Evolutionary conservation across 176 grass and related monocot genomes (phyloP).

Genomic region (Chloris gayana): DNA sequence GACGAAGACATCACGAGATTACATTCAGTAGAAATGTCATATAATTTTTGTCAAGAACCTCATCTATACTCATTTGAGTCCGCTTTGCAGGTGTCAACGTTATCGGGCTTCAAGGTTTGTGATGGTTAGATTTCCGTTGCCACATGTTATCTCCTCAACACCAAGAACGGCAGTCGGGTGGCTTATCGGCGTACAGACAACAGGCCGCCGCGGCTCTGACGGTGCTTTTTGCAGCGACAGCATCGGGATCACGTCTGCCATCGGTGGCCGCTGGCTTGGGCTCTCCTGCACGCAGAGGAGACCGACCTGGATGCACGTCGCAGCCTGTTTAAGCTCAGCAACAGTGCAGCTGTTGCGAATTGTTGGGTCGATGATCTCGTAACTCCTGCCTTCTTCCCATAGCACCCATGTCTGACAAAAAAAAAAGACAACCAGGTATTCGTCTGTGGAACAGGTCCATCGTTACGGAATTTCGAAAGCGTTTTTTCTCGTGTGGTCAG

Average conservation of each 20-base stretch:
- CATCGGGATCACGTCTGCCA: constrained; percentile 38
- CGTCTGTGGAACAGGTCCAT: neutral
- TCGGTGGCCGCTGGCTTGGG: constrained; percentile 28
- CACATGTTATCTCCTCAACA: neutral
- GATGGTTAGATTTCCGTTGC: constrained; percentile 18
- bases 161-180: neutral
- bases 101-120: constrained; percentile 31
- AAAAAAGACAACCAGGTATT: neutral
- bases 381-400: constrained; percentile 31
- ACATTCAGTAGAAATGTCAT: too few relatives aligned
- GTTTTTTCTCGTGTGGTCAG: too few relatives aligned
- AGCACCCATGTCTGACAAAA: constrained; percentile 45
- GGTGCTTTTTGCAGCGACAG: constrained; percentile 18
- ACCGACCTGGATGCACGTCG: constrained; percentile 38
- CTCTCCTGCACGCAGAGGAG: constrained; percentile 53
- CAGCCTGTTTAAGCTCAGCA: constrained; percentile 15
- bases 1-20: too few relatives aligned
- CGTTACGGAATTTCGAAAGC: neutral
- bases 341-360: constrained; percentile 16
- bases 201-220: constrained; percentile 18
- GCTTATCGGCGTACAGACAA: constrained; percentile 11
- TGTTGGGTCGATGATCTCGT: constrained; percentile 15
- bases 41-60: too few relatives aligned
- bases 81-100: too few relatives aligned
- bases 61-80: too few relatives aligned